Conservation (phyloP, 2,329 filamentous ascomycete genomes). For the Fusarium sterilihyphosum region DNA sequence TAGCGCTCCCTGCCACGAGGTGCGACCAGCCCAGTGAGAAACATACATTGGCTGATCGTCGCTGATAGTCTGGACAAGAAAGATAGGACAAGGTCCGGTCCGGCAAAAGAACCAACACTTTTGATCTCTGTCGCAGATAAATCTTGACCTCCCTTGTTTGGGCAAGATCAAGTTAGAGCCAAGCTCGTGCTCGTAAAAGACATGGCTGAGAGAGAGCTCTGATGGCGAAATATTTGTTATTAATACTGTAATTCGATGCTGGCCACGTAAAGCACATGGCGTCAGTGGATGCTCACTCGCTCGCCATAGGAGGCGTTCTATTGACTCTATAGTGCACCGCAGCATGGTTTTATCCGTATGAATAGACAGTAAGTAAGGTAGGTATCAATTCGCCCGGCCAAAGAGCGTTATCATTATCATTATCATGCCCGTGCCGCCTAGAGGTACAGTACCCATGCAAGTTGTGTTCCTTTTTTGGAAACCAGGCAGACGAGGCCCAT, state of each 20-base stretch:
- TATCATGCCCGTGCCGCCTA: background rate
- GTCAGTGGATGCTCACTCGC: slow-evolving; percentile 31
- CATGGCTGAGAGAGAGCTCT: background rate
- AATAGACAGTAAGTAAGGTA: background rate
- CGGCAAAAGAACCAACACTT: background rate
- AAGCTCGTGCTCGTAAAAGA: slow-evolving; percentile 1
- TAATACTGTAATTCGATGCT: slow-evolving; percentile 1
- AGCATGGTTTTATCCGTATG: slow-evolving; percentile 2
- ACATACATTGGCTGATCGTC: slow-evolving; percentile 29
- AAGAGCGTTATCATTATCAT: slow-evolving; percentile 18
- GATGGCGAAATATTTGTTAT: slow-evolving; percentile 35
- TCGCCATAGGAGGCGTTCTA: slow-evolving; percentile 25
- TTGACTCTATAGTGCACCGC: background rate
- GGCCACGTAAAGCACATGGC: slow-evolving; percentile 22
- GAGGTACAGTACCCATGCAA: slow-evolving; percentile 12
- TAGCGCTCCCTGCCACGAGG: slow-evolving; percentile 32
- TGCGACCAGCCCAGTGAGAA: slow-evolving; percentile 12
- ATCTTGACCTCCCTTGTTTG: background rate
- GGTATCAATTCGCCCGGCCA: background rate
- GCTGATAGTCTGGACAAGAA: background rate
- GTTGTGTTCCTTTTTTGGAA: slow-evolving; percentile 22
- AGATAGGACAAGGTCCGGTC: slow-evolving; percentile 23
- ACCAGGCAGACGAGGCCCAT: slow-evolving; percentile 3
- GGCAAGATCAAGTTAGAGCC: background rate
- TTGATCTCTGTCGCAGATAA: background rate